phyloP scores from a whole-genome alignment of 345 rosid genomes.

The Eucalyptus coolabah region DNA sequence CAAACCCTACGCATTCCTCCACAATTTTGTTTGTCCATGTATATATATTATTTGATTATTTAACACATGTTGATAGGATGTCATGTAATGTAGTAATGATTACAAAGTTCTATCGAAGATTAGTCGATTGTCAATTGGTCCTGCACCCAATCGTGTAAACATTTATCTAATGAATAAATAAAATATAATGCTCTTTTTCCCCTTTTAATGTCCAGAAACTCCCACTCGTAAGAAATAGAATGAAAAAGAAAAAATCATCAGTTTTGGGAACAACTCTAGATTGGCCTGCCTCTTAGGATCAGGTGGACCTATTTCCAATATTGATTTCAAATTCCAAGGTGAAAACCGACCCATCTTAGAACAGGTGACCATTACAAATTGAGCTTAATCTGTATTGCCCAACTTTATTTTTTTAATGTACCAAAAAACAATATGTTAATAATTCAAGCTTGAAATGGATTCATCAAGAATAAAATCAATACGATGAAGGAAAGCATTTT shows the following conservation, averaged over 20 bases:
- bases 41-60: too few relatives aligned
- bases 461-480: neutral
- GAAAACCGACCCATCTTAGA: neutral
- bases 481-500: neutral
- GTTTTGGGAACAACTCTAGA: neutral
- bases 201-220: neutral
- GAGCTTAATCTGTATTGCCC: neutral
- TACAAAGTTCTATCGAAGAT: too few relatives aligned
- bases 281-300: neutral
- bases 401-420: neutral
- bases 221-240: neutral
- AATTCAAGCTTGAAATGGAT: neutral
- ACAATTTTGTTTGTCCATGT: neutral
- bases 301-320: neutral
- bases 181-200: too few relatives aligned
- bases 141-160: neutral
- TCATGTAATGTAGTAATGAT: neutral
- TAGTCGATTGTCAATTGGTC: neutral
- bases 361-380: neutral
- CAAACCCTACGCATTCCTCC: neutral
- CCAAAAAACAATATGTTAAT: neutral
- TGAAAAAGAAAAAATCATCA: neutral
- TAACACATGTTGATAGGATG: neutral
- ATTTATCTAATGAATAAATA: too few relatives aligned
- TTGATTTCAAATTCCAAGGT: neutral